Conservation (phyloP, 208 protist species). For the Acanthamoeba castellanii region DNA sequence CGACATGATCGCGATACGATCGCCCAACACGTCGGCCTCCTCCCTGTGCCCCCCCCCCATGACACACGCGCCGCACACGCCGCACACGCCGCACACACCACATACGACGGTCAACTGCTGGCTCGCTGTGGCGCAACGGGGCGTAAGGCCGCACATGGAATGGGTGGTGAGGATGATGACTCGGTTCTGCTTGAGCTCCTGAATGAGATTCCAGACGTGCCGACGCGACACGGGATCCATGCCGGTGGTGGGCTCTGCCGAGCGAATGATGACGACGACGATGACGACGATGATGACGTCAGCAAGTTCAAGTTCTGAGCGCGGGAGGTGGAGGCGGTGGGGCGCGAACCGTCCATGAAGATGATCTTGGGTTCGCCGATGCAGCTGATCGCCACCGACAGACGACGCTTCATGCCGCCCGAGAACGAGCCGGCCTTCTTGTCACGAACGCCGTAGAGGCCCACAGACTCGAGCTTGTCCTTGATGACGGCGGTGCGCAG, state of each 20-base stretch:
- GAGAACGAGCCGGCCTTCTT: conserved; percentile 74
- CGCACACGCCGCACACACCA: no score
- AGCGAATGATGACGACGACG: not conserved
- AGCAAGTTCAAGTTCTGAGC: not conserved
- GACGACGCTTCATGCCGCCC: conserved; percentile 82
- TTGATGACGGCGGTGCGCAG: not conserved
- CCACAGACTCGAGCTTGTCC: conserved; percentile 71
- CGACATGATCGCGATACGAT: conserved; percentile 95
- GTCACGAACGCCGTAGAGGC: conserved; percentile 9
- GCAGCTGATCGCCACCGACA: conserved; percentile 75
- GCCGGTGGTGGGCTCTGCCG: conserved; percentile 79
- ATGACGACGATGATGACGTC: not conserved
- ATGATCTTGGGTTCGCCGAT: conserved; percentile 83
- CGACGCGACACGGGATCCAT: conserved; percentile 56
- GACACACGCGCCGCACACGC: no score
- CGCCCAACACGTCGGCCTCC: conserved; percentile 96
- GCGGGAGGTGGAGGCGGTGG: not conserved
- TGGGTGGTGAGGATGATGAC: conserved; percentile 82
- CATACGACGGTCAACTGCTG: no score
- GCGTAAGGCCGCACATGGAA: conserved; percentile 67
- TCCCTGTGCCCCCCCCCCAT: no score
- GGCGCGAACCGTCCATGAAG: conserved; percentile 75
- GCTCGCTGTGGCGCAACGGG: conserved; percentile 42
- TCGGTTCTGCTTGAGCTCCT: conserved; percentile 69
- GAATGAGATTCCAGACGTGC: conserved; percentile 80